Conservation (phyloP, 2,329 filamentous ascomycete species). For the Diaporthe humulicola region DNA sequence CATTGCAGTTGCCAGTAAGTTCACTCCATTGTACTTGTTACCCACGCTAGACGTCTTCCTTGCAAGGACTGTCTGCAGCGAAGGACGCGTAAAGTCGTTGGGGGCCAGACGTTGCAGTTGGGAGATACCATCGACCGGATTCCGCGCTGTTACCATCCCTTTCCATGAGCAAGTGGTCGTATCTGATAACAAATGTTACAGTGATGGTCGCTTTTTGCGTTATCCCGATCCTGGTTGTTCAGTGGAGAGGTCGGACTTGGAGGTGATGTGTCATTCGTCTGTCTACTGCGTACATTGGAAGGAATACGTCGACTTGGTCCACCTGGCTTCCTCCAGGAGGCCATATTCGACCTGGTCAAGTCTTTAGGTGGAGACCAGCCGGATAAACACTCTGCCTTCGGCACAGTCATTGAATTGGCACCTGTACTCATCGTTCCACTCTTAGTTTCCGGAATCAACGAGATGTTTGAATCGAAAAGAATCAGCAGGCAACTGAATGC, state of each 20-base stretch:
- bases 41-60: background rate
- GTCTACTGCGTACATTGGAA: background rate
- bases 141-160: no score
- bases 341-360: background rate
- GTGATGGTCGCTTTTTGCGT: constrained; percentile 47
- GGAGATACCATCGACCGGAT: no score
- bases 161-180: background rate
- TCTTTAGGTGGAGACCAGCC: background rate
- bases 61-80: no score
- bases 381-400: background rate
- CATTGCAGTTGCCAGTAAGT: constrained; percentile 47
- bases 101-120: background rate
- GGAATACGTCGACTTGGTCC: background rate
- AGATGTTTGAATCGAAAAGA: no score
- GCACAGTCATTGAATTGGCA: background rate
- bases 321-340: background rate
- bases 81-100: background rate
- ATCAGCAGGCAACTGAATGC: no score
- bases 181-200: background rate
- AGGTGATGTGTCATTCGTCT: background rate
- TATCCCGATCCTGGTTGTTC: constrained; percentile 40
- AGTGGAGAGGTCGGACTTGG: constrained; percentile 40
- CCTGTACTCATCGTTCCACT: background rate
- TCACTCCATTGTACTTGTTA: background rate
- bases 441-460: no score